Conservation (phyloP, 2,329 filamentous ascomycete species). For the Aspergillus spinulosporus region DNA sequence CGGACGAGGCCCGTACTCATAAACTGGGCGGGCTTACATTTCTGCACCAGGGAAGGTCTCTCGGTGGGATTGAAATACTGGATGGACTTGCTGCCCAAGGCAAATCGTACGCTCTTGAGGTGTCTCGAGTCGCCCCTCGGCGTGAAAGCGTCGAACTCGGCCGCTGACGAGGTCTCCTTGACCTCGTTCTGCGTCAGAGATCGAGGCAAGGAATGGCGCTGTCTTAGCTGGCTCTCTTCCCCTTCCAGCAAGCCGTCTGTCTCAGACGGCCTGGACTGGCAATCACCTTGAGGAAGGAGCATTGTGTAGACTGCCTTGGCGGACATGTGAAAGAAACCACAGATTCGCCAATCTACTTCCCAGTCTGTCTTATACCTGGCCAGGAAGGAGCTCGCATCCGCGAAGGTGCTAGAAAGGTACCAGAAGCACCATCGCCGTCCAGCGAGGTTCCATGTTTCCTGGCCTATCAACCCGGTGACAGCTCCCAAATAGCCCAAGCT, state of each 20-base stretch:
- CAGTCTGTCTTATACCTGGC: neutral
- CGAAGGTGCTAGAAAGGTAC: neutral
- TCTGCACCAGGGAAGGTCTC: neutral
- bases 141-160: neutral
- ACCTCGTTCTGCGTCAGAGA: neutral
- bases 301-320: neutral
- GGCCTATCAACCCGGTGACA: neutral
- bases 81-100: neutral
- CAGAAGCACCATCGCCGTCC: neutral
- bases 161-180: too few species aligned
- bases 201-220: neutral
- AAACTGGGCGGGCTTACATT: neutral
- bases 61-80: neutral
- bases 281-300: neutral
- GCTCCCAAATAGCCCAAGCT: neutral
- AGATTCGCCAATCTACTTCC: neutral
- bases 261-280: too few species aligned
- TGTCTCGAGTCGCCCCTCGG: neutral
- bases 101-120: neutral
- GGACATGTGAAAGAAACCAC: neutral
- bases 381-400: neutral
- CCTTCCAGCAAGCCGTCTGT: neutral
- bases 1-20: too few species aligned
- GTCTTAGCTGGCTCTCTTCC: neutral
- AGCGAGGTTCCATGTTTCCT: neutral